phyloP scores from a whole-genome alignment of 805 yeast species.

The Candida glaebosa region DNA sequence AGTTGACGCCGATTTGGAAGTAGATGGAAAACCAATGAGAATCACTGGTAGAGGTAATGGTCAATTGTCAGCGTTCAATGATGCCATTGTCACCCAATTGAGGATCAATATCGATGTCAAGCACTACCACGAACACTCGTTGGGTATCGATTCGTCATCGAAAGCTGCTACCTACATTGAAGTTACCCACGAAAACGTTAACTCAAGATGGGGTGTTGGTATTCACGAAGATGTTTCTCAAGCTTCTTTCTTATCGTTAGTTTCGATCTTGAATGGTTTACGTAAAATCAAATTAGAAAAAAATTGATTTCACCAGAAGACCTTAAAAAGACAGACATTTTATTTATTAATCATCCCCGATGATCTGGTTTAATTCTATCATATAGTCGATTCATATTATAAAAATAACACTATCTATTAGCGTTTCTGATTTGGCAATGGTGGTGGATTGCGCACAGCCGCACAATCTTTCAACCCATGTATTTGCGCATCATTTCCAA shows the following conservation, averaged over 20 bases:
- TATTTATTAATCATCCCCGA: neutral
- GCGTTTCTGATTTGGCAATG: neutral
- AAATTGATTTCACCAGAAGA: conserved; percentile 1
- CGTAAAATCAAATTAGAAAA: conserved; percentile 7
- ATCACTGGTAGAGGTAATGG: conserved; percentile 74
- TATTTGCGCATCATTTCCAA: no score
- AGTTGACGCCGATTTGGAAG: conserved; percentile 47
- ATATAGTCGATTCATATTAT: neutral
- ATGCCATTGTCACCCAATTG: conserved; percentile 53
- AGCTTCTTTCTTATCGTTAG: conserved; percentile 70
- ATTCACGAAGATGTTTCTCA: conserved; percentile 85
- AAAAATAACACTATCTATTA: neutral
- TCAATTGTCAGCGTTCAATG: conserved; percentile 71
- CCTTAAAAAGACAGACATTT: neutral
- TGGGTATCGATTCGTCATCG: conserved; percentile 67
- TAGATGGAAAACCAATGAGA: conserved; percentile 36
- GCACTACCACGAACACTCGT: conserved; percentile 74
- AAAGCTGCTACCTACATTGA: conserved; percentile 75
- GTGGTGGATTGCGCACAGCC: no score
- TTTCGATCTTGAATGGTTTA: conserved; percentile 59
- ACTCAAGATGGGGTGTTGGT: conserved; percentile 82
- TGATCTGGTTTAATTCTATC: neutral
- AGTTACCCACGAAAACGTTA: conserved; percentile 31
- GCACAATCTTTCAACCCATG: neutral
- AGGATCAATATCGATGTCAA: conserved; percentile 55